Conservation (phyloP, 495 filamentous ascomycete genomes). For the Penicillium waksmanii region DNA sequence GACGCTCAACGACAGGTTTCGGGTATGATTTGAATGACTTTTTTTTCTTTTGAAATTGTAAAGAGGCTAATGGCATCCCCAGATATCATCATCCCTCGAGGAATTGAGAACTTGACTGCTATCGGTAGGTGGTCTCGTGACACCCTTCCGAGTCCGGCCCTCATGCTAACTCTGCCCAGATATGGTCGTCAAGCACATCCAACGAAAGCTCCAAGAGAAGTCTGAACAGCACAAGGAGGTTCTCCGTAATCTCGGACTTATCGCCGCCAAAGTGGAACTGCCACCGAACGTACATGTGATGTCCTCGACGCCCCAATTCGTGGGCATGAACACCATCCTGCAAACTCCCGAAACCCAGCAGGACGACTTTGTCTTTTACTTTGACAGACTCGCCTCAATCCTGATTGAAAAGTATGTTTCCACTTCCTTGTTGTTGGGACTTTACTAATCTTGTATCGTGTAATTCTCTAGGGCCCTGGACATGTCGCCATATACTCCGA, state of each 20-base stretch:
- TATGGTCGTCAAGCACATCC: constrained; percentile 91
- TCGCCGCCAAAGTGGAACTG: constrained; percentile 69
- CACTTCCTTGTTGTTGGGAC: no score
- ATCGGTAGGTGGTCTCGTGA: constrained; percentile 62
- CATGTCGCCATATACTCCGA: constrained; percentile 63
- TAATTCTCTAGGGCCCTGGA: constrained; percentile 64
- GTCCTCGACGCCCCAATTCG: constrained; percentile 73
- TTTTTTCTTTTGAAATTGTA: no score
- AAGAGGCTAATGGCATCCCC: constrained; percentile 19
- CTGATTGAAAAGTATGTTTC: constrained; percentile 74
- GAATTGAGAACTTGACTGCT: constrained; percentile 90
- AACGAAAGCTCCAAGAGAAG: constrained; percentile 80
- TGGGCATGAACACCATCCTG: constrained; percentile 88
- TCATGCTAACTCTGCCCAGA: constrained; percentile 44
- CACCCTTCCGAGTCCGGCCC: neutral
- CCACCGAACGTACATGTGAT: constrained; percentile 73
- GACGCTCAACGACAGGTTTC: constrained; percentile 86
- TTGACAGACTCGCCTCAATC: constrained; percentile 82
- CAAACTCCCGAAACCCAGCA: constrained; percentile 76
- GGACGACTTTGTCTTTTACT: constrained; percentile 97
- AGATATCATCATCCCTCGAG: constrained; percentile 95
- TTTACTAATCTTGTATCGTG: constrained; percentile 11
- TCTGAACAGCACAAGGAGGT: constrained; percentile 79
- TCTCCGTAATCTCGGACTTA: constrained; percentile 70
- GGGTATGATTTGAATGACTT: constrained; percentile 37